Evolutionary conservation across 1,139 yeast genomes (phyloP), one percentile per base, ranked within the genome.

Genomic region (Blastobotrys ciferrii): DNA sequence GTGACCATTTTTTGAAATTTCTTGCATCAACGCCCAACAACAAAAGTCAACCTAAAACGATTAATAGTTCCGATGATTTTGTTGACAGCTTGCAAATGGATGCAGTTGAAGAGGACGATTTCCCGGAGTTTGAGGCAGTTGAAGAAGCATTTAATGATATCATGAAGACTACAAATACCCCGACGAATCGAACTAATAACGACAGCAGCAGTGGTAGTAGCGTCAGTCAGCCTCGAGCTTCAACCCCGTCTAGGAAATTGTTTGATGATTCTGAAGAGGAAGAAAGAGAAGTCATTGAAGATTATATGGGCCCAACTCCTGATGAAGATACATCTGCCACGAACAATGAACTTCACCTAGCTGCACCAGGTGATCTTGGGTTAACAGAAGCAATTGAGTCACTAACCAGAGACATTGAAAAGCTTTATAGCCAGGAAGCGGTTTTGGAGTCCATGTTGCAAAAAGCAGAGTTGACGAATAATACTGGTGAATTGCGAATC

Each of bases 401-500:
- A 15, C 64, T 87, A 13, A 70, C 76, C 4, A 66, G 70, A 3
- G 87, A 83, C 18, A 80, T 88, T n/a, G 80, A 77, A 20, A 76
- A 75, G 49, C 69, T 87, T 31, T 73, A 75, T 40, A 79, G 80
- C 50, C 96, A 89, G 61, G 70, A 79, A 39, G 70, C 74, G 4
- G 78, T 89, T 28, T 67, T 89, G 35, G 78, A 77, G 14, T 85
- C 92, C 3, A 71, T 91, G 45, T 66, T 87, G 25, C 73, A 75
- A 41, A 89, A 89, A 61, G 96, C 97, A 0, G 95, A 87, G 58
- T 69, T 89, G 32, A 87, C 94, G 0, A 85, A 87, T 62, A 86
- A 87, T 61, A 68, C 77, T 4, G 74, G 80, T 1, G 95, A 89
- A 59, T 67, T 86, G 46, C 77, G 83, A 54, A 76, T 89, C 47